Percentiles rank a stretch among this genome's conserved stretches.
Evolutionary conservation across 257 asterid genomes (phyloP).

Genomic region (Solanum chmielewskii): DNA sequence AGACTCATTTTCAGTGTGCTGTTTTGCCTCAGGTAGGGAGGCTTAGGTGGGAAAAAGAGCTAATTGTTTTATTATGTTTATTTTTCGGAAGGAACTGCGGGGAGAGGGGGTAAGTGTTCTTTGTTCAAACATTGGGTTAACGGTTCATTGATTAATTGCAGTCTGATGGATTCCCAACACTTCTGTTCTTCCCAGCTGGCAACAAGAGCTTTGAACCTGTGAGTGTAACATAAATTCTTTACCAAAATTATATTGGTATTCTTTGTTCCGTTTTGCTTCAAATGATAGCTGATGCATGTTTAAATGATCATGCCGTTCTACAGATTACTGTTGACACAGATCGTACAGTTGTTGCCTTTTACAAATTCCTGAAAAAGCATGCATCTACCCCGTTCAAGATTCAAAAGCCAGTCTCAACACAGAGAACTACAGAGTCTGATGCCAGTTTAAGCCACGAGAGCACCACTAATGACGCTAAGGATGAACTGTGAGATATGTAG

Average conservation of each 20-base stretch:
- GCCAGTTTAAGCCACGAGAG: slow-evolving; percentile 8
- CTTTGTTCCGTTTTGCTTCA: neutral
- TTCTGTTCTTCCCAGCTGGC: slow-evolving; percentile 96
- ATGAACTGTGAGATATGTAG: slow-evolving; percentile 41
- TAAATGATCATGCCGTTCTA: neutral
- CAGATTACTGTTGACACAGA: slow-evolving; percentile 72
- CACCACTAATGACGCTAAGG: slow-evolving; percentile 35
- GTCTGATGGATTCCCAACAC: slow-evolving; percentile 93
- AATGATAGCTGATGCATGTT: neutral
- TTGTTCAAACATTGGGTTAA: neutral
- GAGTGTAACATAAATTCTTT: slow-evolving; percentile 7
- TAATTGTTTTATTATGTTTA: neutral
- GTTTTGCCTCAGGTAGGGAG: neutral
- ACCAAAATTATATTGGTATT: neutral
- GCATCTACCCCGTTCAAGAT: slow-evolving; percentile 87
- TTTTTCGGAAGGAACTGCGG: neutral
- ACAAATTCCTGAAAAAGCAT: slow-evolving; percentile 91
- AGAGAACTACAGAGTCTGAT: slow-evolving; percentile 13
- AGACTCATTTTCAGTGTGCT: neutral
- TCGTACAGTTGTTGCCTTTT: slow-evolving; percentile 81
- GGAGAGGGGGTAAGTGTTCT: neutral
- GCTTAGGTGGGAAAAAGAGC: neutral
- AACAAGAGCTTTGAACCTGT: slow-evolving; percentile 97
- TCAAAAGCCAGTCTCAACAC: slow-evolving; percentile 40
- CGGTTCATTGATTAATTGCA: slow-evolving; percentile 11